A percentile compares a stretch with the other conserved stretches of the same genome.
phyloP scores from a whole-genome alignment of 257 asterid species.

The Linaria vulgaris region DNA sequence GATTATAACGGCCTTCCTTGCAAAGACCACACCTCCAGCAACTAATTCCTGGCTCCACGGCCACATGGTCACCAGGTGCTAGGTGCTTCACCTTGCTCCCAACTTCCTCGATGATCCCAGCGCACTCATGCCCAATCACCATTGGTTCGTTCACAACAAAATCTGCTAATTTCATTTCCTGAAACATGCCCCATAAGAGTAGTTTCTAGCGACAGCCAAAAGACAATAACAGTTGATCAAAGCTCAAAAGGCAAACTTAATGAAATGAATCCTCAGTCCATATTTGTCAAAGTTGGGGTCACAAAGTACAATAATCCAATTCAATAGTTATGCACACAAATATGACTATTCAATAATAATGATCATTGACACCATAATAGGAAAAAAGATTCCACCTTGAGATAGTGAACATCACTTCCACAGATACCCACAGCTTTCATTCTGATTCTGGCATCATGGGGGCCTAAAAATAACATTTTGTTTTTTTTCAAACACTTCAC shows the following conservation, averaged over 20 bases:
- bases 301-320: too few relatives aligned
- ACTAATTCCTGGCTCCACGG: constrained; percentile 83
- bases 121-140: constrained; percentile 97
- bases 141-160: constrained; percentile 86
- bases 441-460: constrained; percentile 79
- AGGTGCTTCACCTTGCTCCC: constrained; percentile 70
- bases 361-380: background rate
- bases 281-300: too few relatives aligned
- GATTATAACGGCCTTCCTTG: constrained; percentile 80
- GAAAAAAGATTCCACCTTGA: constrained; percentile 50
- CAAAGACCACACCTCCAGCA: constrained; percentile 78
- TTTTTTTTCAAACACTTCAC: background rate
- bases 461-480: constrained; percentile 36
- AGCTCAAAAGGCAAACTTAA: too few relatives aligned
- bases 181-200: constrained; percentile 13
- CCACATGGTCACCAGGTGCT: constrained; percentile 76
- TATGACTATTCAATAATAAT: background rate
- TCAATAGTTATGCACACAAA: too few relatives aligned
- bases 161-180: constrained; percentile 75
- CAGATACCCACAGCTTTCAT: constrained; percentile 96
- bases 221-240: too few relatives aligned
- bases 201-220: background rate
- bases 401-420: constrained; percentile 95
- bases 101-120: constrained; percentile 79
- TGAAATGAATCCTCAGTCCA: too few relatives aligned